Conservation (phyloP, 2,329 filamentous ascomycete genomes). For the Neocucurbitaria cava region DNA sequence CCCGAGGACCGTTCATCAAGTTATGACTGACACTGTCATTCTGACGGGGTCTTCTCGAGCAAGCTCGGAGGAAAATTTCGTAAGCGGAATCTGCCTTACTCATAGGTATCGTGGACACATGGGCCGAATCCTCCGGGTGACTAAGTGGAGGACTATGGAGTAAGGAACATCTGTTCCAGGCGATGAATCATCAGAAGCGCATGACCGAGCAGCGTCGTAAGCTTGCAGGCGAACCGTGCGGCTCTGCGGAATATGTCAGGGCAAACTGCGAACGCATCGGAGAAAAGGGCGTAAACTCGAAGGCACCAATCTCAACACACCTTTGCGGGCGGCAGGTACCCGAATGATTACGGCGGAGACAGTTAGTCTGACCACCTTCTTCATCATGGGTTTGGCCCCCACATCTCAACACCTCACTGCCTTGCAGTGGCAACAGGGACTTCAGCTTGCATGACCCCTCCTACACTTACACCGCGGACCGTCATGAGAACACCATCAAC, state of each 20-base stretch:
- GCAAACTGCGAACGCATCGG: neutral
- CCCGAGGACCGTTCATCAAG: neutral
- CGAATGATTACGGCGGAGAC: slow-evolving; percentile 3
- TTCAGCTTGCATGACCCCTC: slow-evolving; percentile 23
- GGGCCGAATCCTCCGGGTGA: neutral
- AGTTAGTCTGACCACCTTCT: slow-evolving; percentile 5
- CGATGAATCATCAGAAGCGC: slow-evolving; percentile 2
- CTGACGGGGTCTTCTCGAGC: neutral
- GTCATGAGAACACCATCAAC: slow-evolving; percentile 9
- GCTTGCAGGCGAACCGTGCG: slow-evolving; percentile 2
- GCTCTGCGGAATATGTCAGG: slow-evolving; percentile 1
- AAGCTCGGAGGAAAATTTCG: neutral
- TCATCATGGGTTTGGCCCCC: slow-evolving; percentile 13
- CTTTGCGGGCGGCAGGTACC: slow-evolving; percentile 5
- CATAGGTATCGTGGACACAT: neutral
- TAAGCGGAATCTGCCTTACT: neutral
- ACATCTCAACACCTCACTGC: slow-evolving; percentile 18
- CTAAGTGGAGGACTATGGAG: neutral
- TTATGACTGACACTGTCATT: neutral
- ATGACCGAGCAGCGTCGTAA: slow-evolving; percentile 13
- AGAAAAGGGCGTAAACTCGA: neutral
- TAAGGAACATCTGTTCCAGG: neutral
- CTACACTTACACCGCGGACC: slow-evolving; percentile 8
- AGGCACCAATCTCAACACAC: slow-evolving; percentile 10
- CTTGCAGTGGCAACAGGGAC: slow-evolving; percentile 18